Conservation (phyloP, 495 filamentous ascomycete genomes). For the Daldinia loculata region DNA sequence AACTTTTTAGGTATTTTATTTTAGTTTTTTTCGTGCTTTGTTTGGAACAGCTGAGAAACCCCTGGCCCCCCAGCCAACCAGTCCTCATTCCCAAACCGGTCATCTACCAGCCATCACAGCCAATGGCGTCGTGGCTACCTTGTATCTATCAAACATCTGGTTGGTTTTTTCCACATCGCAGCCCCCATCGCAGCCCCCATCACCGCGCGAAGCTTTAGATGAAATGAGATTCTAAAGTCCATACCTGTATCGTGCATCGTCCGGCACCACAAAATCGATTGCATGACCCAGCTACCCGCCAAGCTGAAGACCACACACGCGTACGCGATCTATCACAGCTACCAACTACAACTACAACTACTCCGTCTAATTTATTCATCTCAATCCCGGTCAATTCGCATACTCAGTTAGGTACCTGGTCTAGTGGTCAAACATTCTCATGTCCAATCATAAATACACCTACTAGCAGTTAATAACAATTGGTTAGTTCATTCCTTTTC, state of each 20-base stretch:
- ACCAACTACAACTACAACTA: not conserved
- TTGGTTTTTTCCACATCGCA: not conserved
- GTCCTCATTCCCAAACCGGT: constrained; percentile 34
- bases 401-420: not conserved
- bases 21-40: not conserved
- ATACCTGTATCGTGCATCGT: not conserved
- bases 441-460: constrained; percentile 10
- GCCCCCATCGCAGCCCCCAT: constrained; percentile 16
- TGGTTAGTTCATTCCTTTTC: not conserved
- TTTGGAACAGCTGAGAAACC: not conserved
- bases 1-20: not conserved
- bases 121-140: constrained; percentile 28
- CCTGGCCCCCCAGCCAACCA: constrained; percentile 30
- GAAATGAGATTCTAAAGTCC: constrained; percentile 17
- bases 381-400: not conserved
- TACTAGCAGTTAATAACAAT: not conserved
- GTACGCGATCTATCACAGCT: not conserved
- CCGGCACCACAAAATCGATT: not conserved
- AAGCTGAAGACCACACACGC: constrained; percentile 2
- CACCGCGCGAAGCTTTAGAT: constrained; percentile 18
- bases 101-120: constrained; percentile 34
- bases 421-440: constrained; percentile 15
- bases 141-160: constrained; percentile 8
- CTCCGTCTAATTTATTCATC: constrained; percentile 6
- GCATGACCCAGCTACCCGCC: constrained; percentile 1